phyloP scores from a whole-genome alignment of 2,329 filamentous ascomycete species.

The Colletotrichum zoysiae region DNA sequence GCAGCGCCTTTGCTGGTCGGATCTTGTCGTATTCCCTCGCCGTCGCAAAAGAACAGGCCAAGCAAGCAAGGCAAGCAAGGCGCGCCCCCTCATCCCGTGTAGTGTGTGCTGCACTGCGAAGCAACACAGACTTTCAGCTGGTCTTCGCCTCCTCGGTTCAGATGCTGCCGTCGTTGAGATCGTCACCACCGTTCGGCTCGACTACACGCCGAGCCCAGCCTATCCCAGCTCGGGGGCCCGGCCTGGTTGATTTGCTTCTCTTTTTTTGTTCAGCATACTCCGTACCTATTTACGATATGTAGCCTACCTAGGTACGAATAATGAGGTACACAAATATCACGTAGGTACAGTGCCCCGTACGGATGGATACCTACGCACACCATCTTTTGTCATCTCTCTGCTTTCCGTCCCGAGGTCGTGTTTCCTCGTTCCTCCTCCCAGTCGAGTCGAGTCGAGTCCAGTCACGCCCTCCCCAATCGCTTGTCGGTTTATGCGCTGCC shows the following conservation, averaged over 20 bases:
- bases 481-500: slow-evolving; percentile 2
- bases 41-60: background rate
- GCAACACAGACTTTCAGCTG: slow-evolving; percentile 29
- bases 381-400: background rate
- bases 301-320: too few relatives aligned
- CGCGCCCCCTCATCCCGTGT: background rate
- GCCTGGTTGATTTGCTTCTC: background rate
- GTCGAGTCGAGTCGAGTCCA: background rate
- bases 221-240: background rate
- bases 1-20: slow-evolving; percentile 1
- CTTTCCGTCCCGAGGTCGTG: background rate
- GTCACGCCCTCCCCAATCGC: slow-evolving; percentile 2
- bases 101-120: background rate
- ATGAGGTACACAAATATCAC: too few relatives aligned
- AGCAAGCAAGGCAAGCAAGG: background rate
- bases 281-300: background rate
- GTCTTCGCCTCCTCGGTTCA: slow-evolving; percentile 20
- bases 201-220: background rate
- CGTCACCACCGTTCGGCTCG: slow-evolving; percentile 21
- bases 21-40: slow-evolving; percentile 7
- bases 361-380: too few relatives aligned
- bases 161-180: slow-evolving; percentile 29
- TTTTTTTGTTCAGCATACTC: background rate
- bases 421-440: too few relatives aligned
- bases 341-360: too few relatives aligned